Evolutionary conservation across 2,329 filamentous ascomycete genomes (phyloP).

Genomic region (Westerdykella aurantiaca): DNA sequence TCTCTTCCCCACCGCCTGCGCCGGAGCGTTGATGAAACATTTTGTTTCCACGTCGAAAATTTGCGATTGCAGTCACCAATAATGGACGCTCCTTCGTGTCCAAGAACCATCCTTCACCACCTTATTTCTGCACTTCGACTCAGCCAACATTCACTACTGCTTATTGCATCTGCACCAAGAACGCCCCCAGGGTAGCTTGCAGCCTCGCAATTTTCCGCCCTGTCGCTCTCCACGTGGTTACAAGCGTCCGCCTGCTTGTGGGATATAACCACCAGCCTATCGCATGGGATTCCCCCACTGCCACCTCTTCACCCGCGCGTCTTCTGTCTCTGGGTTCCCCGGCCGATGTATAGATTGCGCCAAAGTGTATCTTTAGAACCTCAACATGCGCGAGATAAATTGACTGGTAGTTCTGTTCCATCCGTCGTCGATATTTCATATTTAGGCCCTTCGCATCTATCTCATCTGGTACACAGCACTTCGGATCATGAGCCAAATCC

Average conservation of each 20-base stretch:
- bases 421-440: slow-evolving; percentile 1
- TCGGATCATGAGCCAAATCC: slow-evolving; percentile 14
- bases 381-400: too few relatives aligned
- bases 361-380: slow-evolving; percentile 9
- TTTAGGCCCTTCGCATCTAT: slow-evolving; percentile 4
- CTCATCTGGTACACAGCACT: slow-evolving; percentile 1
- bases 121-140: too few relatives aligned
- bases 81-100: too few relatives aligned
- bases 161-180: too few relatives aligned
- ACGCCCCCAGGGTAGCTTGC: too few relatives aligned
- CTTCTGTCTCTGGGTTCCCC: slow-evolving; percentile 5
- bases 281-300: slow-evolving; percentile 7
- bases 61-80: too few relatives aligned
- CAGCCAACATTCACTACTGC: too few relatives aligned
- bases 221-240: slow-evolving; percentile 7
- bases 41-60: too few relatives aligned
- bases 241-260: slow-evolving; percentile 6
- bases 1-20: too few relatives aligned
- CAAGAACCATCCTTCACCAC: too few relatives aligned
- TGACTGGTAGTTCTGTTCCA: too few relatives aligned
- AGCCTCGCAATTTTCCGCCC: neutral
- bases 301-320: slow-evolving; percentile 6
- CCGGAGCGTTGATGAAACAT: too few relatives aligned
- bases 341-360: slow-evolving; percentile 7
- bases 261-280: slow-evolving; percentile 5